Evolutionary conservation across 2,329 filamentous ascomycete species (phyloP).

Genomic region (Cladophialophora psammophila): DNA sequence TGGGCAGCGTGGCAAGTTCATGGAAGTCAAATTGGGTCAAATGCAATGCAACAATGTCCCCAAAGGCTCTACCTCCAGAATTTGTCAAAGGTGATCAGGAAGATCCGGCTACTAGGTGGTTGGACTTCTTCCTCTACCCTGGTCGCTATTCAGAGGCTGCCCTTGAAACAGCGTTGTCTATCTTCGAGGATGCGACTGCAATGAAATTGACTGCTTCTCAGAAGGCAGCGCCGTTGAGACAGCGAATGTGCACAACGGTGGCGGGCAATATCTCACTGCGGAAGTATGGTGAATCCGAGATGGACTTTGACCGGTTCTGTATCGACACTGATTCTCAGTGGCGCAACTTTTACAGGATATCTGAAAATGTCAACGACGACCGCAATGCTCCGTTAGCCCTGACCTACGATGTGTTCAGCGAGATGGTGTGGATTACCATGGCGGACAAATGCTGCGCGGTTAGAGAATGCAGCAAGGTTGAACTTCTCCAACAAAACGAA

Average conservation of each 20-base stretch:
- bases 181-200: slow-evolving; percentile 73
- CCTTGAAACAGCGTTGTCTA: slow-evolving; percentile 80
- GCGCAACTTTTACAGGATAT: slow-evolving; percentile 85
- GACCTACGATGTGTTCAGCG: slow-evolving; percentile 72
- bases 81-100: slow-evolving; percentile 70
- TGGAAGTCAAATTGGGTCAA: slow-evolving; percentile 76
- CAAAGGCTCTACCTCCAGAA: slow-evolving; percentile 53
- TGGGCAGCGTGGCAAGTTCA: slow-evolving; percentile 66
- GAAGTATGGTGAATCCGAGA: slow-evolving; percentile 77
- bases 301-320: slow-evolving; percentile 79
- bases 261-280: slow-evolving; percentile 61
- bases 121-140: slow-evolving; percentile 81
- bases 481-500: slow-evolving; percentile 76
- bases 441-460: slow-evolving; percentile 82
- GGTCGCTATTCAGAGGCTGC: slow-evolving; percentile 81
- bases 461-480: slow-evolving; percentile 78
- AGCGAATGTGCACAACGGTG: slow-evolving; percentile 35
- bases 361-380: slow-evolving; percentile 85
- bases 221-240: slow-evolving; percentile 51
- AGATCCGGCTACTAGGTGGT: slow-evolving; percentile 83
- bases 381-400: slow-evolving; percentile 82
- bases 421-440: slow-evolving; percentile 83
- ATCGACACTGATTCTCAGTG: slow-evolving; percentile 81
- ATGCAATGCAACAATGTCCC: slow-evolving; percentile 58
- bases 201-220: slow-evolving; percentile 42